A percentile compares a stretch with the other conserved stretches of the same genome.
These are phyloP conservation scores for Medakamo hakoo DNA, from an alignment of 139 green algal genomes.

Conservation along the genomic window DNA sequence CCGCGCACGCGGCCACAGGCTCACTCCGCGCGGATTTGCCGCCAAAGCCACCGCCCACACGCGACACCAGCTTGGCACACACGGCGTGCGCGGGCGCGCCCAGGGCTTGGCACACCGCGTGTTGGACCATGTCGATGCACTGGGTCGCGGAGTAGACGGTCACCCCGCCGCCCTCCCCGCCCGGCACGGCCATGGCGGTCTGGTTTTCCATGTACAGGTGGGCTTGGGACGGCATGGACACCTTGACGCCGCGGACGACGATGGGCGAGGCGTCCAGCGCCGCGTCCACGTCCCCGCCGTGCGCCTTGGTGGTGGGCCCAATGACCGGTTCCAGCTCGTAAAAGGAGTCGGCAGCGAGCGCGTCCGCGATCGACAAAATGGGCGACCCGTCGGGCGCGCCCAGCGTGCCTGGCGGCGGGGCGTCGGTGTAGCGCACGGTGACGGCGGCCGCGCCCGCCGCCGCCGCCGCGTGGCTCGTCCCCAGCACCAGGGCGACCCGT, in stretches of 20 bases:
- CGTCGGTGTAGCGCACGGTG: constrained; percentile 5
- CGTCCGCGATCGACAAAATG: constrained; percentile 29
- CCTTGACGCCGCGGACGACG: not conserved
- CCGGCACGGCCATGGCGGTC: constrained; percentile 48
- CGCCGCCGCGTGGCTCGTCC: not conserved
- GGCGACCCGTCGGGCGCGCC: constrained; percentile 3
- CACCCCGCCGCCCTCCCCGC: constrained; percentile 74
- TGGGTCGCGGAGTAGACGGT: constrained; percentile 45
- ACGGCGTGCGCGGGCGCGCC: constrained; percentile 77
- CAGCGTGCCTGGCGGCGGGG: not conserved
- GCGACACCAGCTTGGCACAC: constrained; percentile 68
- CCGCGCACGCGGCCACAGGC: constrained; percentile 52
- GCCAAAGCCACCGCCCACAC: constrained; percentile 87
- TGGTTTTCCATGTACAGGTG: constrained; percentile 98
- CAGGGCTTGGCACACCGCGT: constrained; percentile 48
- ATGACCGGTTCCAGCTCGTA: constrained; percentile 1
- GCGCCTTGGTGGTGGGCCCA: not conserved
- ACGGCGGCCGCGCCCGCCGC: constrained; percentile 1
- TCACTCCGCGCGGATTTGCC: constrained; percentile 84
- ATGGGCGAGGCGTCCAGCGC: constrained; percentile 3
- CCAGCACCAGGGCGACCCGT: constrained; percentile 4
- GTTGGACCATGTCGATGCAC: constrained; percentile 24
- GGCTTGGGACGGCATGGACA: constrained; percentile 36
- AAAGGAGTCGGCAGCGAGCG: constrained; percentile 14
- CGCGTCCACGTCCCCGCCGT: not conserved